Evolutionary conservation across 768 basidiomycete genomes (phyloP), one percentile per base, ranked within the genome.

Genomic region (Boletus coccyginus): DNA sequence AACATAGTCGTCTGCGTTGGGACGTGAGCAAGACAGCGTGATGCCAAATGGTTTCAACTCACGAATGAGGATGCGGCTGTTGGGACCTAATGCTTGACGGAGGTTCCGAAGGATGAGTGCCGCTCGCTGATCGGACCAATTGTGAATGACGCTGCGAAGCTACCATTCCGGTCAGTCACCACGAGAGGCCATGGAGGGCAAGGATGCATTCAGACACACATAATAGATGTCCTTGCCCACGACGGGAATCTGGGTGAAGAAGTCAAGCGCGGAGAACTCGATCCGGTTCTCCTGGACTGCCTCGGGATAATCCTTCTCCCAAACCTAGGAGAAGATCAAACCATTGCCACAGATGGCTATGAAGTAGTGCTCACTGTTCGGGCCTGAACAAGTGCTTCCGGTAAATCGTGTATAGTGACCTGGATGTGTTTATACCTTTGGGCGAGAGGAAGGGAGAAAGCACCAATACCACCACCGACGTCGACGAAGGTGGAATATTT

Each of bases 391-490:
- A 75, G 55, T 9, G 60, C 60, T 10, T 63, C 57, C 1, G 63
- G 66, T 21, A 69, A 50, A 50, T 75, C 75, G n/a, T 72, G 73
- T 16, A 74, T 50, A 12, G 66, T 66, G 8, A 74, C 57, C 41
- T 65, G 62, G 21, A 75, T n/a, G 19, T 71, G 49, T 21, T 68
- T 65, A 49, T 70, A 58, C 19, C 31, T 62, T 35, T 66, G 65
- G 5, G 62, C 63, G 5, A 76, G 63, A 3, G 67, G 64, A n/a
- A 75, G 52, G 17, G 69, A 62, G 32, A 69, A 65, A 12, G 66
- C 57, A 11, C 74, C 74, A 17, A 70, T 63, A 13, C 73, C 67
- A 40, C 73, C 73, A 11, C 73, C 74, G 7, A 75, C 62, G 50
- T 75, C 74, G 19, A 73, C 69, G 10, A 74, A 51, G 7, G 64